Base-by-base conservation (phyloP, 1,284 basidiomycete genomes). In the Porodaedalea pini region DNA sequence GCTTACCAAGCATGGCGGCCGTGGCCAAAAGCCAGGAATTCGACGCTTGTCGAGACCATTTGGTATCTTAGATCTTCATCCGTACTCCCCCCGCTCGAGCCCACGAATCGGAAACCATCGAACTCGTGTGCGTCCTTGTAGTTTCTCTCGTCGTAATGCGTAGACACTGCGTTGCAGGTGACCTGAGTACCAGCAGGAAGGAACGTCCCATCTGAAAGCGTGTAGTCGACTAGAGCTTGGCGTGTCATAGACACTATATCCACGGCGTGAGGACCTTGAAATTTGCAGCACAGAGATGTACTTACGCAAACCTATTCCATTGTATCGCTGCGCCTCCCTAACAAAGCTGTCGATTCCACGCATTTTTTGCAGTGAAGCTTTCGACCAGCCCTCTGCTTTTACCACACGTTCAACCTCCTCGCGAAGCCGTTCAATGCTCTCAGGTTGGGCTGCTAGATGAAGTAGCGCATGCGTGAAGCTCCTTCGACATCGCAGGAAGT, bases 301-400 rank as follows among this genome's bases (percentile, higher is more conserved):
- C 69, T 50, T 63, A 71, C 73, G 37, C 17, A 60, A 27, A 40
- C 54, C 58, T 2, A 70, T 50, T 0, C 71, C 69, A 39, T 70
- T 65, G 15, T 72, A 39, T 1, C 78, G 69, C 55, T 72, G 68
- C 1, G 68, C 67, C 62, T 81, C 79, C 44, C 67, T 71, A 21
- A 81, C 25, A 63, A 80, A 78, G 60, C 78, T 80, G 63, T 81
- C 78, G 1, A 78, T 51, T 58, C 73, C 75, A 48, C 62, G 63
- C 75, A 80, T 75, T 49, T 72, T 73, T 36, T 60, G 66, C 37
- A 80, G 55, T 0, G 73, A 68, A 0, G 56, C 63, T 60, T 76
- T 78, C 2, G 75, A 71, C 77, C 78, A 78, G 0, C 78, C 79
- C 4, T 78, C 70, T 31, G 68, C 58, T 0, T 59, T 58, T 1